Base-by-base conservation (phyloP, 495 filamentous ascomycete genomes). In the Hypoxylon fuscum region DNA sequence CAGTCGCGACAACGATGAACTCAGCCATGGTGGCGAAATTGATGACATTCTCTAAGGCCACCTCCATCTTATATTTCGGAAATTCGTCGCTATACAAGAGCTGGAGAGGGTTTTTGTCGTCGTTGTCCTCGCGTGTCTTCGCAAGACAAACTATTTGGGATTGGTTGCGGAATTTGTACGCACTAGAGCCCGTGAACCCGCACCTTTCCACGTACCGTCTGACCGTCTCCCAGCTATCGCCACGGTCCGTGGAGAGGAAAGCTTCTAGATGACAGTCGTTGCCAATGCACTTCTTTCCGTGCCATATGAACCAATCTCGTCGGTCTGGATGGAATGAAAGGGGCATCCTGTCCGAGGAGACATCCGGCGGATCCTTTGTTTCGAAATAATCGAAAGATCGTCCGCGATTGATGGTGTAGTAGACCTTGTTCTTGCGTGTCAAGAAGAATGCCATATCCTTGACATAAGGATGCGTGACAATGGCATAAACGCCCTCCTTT, bases 21-120 rank as follows among this genome's bases (percentile, higher is more conserved):
- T 97, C 94, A 18, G 89, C 85, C 92, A 96, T 96, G 21, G 88
- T 96, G 4, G 92, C 93, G 73, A 94, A 98, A 41, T 88, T 86
- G 37, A 88, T 87, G 55, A 97, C 88, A 55, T 92, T 83, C 5
- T 83, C 75, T 69, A 89, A 85, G 32, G 81, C 80, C 0, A 82
- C 76, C 23, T 80, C 71, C 20, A 75, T 72, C 51, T 81, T 71
- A 21, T 85, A 81, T n/a, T 80, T 77, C 66, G 95, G 93, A 74
- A 85, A 90, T 54, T 93, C 84, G 48, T 89, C 81, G 65, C 86
- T 94, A 27, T 87, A 87, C 10, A 92, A 66, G 22, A 99, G 81
- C 45, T 87, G 82, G 14, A 86, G 68, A n/a, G 87, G 81, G 21
- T 84, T 87, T 76, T 87, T 79, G 27, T 83, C 73, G 25, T 76